These are phyloP conservation scores for Termitomyces bulborhizus DNA, from an alignment of 768 basidiomycete genomes.

Conservation along the genomic window DNA sequence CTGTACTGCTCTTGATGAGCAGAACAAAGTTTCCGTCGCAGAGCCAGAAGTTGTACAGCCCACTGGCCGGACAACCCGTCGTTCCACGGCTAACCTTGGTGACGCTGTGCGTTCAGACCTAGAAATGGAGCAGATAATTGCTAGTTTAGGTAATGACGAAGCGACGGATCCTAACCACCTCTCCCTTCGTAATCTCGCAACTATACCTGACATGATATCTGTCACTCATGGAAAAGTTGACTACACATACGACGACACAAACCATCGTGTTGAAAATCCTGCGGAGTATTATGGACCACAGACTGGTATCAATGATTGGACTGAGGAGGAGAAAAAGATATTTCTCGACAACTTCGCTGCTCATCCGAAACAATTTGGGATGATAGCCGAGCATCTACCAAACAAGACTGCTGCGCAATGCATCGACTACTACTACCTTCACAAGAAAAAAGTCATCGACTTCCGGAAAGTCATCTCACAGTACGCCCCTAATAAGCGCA, in stretches of 20 bases:
- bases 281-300: conserved; percentile 67
- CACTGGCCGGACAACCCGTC: conserved; percentile 60
- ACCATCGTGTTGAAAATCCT: conserved; percentile 72
- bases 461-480: conserved; percentile 72
- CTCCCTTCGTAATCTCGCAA: conserved; percentile 79
- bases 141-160: conserved; percentile 88
- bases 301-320: conserved; percentile 83
- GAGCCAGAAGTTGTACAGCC: conserved; percentile 34
- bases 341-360: conserved; percentile 80
- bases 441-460: conserved; percentile 85
- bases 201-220: conserved; percentile 86
- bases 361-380: conserved; percentile 93
- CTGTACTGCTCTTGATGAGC: conserved; percentile 63
- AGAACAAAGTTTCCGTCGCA: conserved; percentile 35
- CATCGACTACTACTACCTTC: conserved; percentile 89
- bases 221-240: conserved; percentile 56
- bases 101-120: conserved; percentile 92
- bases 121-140: conserved; percentile 96
- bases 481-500: conserved; percentile 61
- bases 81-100: conserved; percentile 64
- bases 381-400: conserved; percentile 73
- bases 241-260: conserved; percentile 78
- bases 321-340: conserved; percentile 70
- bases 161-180: conserved; percentile 88
- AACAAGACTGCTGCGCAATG: conserved; percentile 88